Percentiles rank a stretch among this genome's conserved stretches.
These are phyloP conservation scores for Betula pendula DNA, from an alignment of 306 rosid genomes.

Conservation along the genomic window DNA sequence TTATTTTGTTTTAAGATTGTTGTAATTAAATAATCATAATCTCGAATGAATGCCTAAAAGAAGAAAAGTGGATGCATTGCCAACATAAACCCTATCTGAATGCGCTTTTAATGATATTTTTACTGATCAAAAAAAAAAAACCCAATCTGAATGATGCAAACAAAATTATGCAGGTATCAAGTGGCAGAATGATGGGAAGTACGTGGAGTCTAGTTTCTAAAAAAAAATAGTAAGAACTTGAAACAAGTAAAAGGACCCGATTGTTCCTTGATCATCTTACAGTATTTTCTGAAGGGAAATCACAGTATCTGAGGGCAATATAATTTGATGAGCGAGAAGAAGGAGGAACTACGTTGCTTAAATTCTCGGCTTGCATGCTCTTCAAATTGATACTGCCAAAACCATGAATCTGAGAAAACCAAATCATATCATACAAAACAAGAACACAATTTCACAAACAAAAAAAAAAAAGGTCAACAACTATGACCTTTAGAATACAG, in stretches of 20 bases:
- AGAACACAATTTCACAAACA: constrained; percentile 17
- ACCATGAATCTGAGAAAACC: constrained; percentile 75
- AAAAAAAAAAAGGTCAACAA: constrained; percentile 21
- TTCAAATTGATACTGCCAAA: constrained; percentile 97
- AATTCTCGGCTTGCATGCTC: constrained; percentile 85
- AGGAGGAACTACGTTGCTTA: constrained; percentile 74
- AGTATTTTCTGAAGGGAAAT: constrained; percentile 42
- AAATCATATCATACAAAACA: constrained; percentile 51
- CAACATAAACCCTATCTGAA: not conserved
- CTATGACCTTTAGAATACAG: not conserved
- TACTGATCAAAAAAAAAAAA: no score
- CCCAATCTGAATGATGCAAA: not conserved
- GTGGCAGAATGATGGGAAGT: not conserved
- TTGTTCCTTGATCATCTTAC: constrained; percentile 48
- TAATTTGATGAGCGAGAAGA: constrained; percentile 86
- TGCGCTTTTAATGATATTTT: no score
- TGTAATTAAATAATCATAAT: not conserved
- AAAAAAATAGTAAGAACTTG: constrained; percentile 21
- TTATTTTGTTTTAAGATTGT: not conserved
- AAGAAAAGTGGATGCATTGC: constrained; percentile 14
- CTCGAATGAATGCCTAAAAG: not conserved
- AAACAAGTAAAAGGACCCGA: constrained; percentile 7
- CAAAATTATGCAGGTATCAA: not conserved
- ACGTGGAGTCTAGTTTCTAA: not conserved
- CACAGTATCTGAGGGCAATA: constrained; percentile 77